These are phyloP conservation scores for Aspergillus hiratsukae DNA, from an alignment of 2,329 filamentous ascomycete species.

Conservation along the genomic window DNA sequence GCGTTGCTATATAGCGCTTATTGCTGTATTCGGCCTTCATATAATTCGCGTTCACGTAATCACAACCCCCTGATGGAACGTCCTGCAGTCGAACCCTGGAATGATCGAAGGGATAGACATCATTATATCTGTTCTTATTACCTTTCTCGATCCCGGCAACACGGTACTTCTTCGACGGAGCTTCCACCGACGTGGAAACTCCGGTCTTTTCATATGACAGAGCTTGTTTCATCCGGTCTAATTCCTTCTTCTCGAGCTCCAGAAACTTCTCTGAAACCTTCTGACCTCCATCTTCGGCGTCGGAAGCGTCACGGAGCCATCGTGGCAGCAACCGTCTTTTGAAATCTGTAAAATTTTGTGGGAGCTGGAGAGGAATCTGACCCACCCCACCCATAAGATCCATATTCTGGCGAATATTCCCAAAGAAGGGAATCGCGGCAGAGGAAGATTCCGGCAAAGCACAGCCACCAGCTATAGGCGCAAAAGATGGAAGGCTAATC, in stretches of 20 bases:
- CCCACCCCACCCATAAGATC: slow-evolving; percentile 91
- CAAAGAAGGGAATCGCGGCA: slow-evolving; percentile 82
- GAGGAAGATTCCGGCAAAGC: slow-evolving; percentile 65
- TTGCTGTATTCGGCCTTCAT: slow-evolving; percentile 75
- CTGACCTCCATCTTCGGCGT: slow-evolving; percentile 68
- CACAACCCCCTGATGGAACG: slow-evolving; percentile 64
- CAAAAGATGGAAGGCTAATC: slow-evolving; percentile 51
- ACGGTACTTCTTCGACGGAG: slow-evolving; percentile 52
- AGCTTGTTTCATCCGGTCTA: slow-evolving; percentile 87
- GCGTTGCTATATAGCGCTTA: slow-evolving; percentile 92
- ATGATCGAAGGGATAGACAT: slow-evolving; percentile 95
- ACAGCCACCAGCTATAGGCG: slow-evolving; percentile 85
- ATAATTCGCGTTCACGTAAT: slow-evolving; percentile 94
- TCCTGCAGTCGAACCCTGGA: slow-evolving; percentile 75
- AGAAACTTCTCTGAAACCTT: slow-evolving; percentile 78
- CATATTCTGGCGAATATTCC: slow-evolving; percentile 94
- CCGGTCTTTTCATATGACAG: slow-evolving; percentile 59
- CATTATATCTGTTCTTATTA: slow-evolving; percentile 93
- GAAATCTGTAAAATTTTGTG: slow-evolving; percentile 47
- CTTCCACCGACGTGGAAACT: slow-evolving; percentile 41
- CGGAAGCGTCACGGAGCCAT: slow-evolving; percentile 71
- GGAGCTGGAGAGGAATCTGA: slow-evolving; percentile 62
- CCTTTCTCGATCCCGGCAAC: slow-evolving; percentile 94
- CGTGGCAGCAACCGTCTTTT: slow-evolving; percentile 57
- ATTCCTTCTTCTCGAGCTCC: slow-evolving; percentile 75